Base-by-base conservation (phyloP, 1,139 yeast species). In the Debaryomyces nepalensis region DNA sequence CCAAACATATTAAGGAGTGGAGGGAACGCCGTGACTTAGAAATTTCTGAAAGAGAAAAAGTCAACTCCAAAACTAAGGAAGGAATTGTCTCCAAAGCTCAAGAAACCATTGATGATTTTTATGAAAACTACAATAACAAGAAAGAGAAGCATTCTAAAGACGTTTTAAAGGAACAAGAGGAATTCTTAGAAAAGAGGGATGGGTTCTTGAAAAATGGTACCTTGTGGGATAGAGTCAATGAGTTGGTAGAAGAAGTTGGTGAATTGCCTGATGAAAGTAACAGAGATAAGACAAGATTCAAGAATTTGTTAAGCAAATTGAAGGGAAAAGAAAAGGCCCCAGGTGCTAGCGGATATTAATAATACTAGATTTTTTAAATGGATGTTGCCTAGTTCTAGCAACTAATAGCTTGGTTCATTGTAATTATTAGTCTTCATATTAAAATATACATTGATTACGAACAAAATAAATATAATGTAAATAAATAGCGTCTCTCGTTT, bases 111-210 rank as follows among this genome's bases (percentile, higher is more conserved):
- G 97, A 93, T 63, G 97, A 88, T 53, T 93, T 93, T 67, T 95
- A 95, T 66, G 97, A 90, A 54, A 86, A 85, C 60, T 95, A 95
- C 75, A 90, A 89, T 68, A 73, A 77, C 59, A 93, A 93, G 70
- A 87, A 84, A 67, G 95, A 89, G 43, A 79, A 79, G 51, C 80
- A 81, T 42, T 72, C 85, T 47, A 82, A 79, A 49, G 77, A 80
- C 46, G 84, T 88, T 6, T 73, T 73, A 59, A 71, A 77, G 45
- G 86, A 82, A 51, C 89, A 88, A 55, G 88, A 84, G 51, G 79
- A 77, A 45, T 91, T 84, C 58, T 64, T 88, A 48, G 82, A 77
- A 46, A 82, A 87, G 59, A 82, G 96, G 59, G 97, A 91, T 59
- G 79, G 78, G 29, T 88, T 87, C 61, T 83, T 86, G 58, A 81